These are phyloP conservation scores for Trichosporon sp. DNA, from an alignment of 1,284 basidiomycete genomes.

Conservation along the genomic window DNA sequence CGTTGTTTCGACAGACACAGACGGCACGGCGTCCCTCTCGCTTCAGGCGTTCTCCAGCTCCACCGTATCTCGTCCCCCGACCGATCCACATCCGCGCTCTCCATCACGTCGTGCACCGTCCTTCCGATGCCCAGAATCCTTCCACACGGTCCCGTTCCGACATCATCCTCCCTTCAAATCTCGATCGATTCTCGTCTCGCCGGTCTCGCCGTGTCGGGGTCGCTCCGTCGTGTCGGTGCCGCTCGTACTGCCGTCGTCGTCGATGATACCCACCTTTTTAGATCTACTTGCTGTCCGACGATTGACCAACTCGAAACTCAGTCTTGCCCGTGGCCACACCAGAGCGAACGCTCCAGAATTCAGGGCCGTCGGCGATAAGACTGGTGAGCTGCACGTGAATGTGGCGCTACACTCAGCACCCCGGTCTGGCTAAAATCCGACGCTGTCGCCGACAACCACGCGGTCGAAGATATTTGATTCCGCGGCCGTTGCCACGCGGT, in stretches of 20 bases:
- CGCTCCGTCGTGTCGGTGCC: background rate
- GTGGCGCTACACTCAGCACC: background rate
- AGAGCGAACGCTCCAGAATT: background rate
- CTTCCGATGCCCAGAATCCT: background rate
- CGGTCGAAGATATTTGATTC: background rate
- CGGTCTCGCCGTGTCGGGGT: background rate
- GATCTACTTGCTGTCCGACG: constrained; percentile 4
- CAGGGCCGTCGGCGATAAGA: background rate
- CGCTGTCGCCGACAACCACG: background rate
- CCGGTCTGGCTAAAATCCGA: background rate
- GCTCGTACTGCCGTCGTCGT: constrained; percentile 3
- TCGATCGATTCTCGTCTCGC: background rate
- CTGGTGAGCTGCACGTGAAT: background rate
- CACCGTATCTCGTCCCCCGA: no score
- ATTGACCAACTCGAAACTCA: background rate
- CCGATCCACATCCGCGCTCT: no score
- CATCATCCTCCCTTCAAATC: no score
- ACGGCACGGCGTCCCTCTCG: background rate
- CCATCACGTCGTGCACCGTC: background rate
- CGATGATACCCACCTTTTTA: background rate
- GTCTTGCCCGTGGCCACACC: constrained; percentile 1
- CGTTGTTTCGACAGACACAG: background rate
- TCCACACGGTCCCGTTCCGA: background rate
- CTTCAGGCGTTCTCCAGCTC: no score
- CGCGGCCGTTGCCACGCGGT: background rate